Conservation (phyloP, 2,329 filamentous ascomycete genomes). For the Orbilia blumenaviensis region DNA sequence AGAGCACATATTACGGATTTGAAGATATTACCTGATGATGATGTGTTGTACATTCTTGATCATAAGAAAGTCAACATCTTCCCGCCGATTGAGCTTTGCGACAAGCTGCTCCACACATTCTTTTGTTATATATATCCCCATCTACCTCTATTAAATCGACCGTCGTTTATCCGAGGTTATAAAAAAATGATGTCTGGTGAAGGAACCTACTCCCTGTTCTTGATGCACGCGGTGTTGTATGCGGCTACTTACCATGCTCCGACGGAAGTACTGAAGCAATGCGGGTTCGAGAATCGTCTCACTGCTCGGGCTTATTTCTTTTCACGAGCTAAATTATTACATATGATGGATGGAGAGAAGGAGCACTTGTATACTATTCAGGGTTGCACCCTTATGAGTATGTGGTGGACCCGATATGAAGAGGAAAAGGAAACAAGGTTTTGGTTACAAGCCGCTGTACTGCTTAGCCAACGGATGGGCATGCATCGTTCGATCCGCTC, state of each 20-base stretch:
- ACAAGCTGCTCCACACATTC: slow-evolving; percentile 45
- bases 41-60: slow-evolving; percentile 36
- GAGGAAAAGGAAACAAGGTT: slow-evolving; percentile 52
- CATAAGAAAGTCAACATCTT: slow-evolving; percentile 52
- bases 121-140: slow-evolving; percentile 52
- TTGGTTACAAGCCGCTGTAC: slow-evolving; percentile 44
- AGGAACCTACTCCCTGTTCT: slow-evolving; percentile 40
- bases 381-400: slow-evolving; percentile 48
- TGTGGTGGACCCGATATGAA: slow-evolving; percentile 52
- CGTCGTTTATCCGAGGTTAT: slow-evolving; percentile 49
- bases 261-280: slow-evolving; percentile 40
- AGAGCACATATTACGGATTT: slow-evolving; percentile 40
- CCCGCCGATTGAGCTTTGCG: slow-evolving; percentile 38
- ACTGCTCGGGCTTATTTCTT: slow-evolving; percentile 52
- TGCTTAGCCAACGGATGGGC: slow-evolving; percentile 50
- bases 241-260: slow-evolving; percentile 34
- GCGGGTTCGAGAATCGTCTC: slow-evolving; percentile 47
- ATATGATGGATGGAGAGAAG: slow-evolving; percentile 53
- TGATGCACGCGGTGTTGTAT: slow-evolving; percentile 41
- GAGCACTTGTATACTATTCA: slow-evolving; percentile 50
- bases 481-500: slow-evolving; percentile 47
- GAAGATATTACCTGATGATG: slow-evolving; percentile 46
- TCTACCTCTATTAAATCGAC: slow-evolving; percentile 41
- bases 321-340: slow-evolving; percentile 43
- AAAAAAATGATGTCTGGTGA: slow-evolving; percentile 47